phyloP scores from a whole-genome alignment of 257 asterid species.

The Salvia splendens region DNA sequence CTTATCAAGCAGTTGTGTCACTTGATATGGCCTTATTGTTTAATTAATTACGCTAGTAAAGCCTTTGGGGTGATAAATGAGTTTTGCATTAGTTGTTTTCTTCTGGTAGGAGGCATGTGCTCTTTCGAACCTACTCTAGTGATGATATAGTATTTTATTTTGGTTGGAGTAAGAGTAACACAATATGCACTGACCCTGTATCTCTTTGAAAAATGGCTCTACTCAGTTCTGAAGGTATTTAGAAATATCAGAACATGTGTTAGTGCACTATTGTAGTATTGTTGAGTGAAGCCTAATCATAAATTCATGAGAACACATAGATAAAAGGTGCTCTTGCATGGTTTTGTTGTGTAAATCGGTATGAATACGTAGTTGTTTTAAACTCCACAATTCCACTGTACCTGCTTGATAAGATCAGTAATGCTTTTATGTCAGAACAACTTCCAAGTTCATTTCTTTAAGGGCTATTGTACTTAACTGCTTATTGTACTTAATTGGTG shows the following conservation, averaged over 20 bases:
- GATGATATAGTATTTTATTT: not conserved
- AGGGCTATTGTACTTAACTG: not conserved
- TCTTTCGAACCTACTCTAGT: not conserved
- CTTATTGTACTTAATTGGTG: not conserved
- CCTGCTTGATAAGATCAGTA: constrained; percentile 15
- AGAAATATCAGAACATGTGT: not conserved
- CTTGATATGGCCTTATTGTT: constrained; percentile 5
- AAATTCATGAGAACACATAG: not conserved
- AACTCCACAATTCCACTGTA: not conserved
- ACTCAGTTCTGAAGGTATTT: not conserved
- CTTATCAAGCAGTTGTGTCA: constrained; percentile 9
- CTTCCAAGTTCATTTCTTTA: not conserved
- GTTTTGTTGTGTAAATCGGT: not conserved
- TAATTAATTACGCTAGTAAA: not conserved
- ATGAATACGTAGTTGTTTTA: not conserved
- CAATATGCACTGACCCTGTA: not conserved
- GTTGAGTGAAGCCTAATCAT: not conserved
- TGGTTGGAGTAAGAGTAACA: constrained; percentile 21
- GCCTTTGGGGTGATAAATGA: not conserved
- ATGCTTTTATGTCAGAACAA: not conserved
- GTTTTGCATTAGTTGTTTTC: not conserved
- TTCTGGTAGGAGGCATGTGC: not conserved
- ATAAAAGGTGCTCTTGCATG: not conserved
- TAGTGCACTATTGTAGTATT: not conserved
- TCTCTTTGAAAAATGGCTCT: not conserved